Evolutionary conservation across 306 rosid genomes (phyloP), one percentile per base, ranked within the genome.

Genomic region (Elaeagnus macrophylla): DNA sequence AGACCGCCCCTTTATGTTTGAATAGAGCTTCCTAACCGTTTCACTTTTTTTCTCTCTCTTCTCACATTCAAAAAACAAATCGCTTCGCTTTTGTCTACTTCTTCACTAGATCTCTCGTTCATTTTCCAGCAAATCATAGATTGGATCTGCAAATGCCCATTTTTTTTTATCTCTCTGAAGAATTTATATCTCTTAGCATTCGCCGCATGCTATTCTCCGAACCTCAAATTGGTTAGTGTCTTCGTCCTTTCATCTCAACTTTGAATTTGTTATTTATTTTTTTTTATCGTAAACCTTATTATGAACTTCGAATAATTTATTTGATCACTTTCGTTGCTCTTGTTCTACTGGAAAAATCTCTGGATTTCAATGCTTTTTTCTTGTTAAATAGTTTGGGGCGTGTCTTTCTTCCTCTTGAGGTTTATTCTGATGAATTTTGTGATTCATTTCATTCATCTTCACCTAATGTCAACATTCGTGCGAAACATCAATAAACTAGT

Each of bases 1-100:
- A 39, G 68, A 69, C 85, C 97, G 88, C 94, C 88, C 60, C 81
- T 79, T 67, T 65, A 60, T 53, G 72, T 89, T 89, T 89, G 97
- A 89, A 85, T 69, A 75, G 53, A 73, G 69, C 60, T 61, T 53
- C 52, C 37, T 62, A 73, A 81, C 77, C 75, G 81, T 84, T 69
- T n/a, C 57, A 37, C 19, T 5, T 62, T 14, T 49, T 37, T 60
- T 40, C 51, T 15, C 51, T 65, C 44, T 48, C 64, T 57, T 25
- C 32, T 25, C 32, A 25, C 32, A 20, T 20, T 20, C 32, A 20
- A 20, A 20, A 20, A 20, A 20, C 32, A 25, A 25, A 25, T 58
- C 57, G 14, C 44, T 40, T 19, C 25, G 16, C 39, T 36, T 61
- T 53, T 25, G 50, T 46, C 54, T 73, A 36, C 50, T 70, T 71